A percentile compares a stretch with the other conserved stretches of the same genome.
Conservation (phyloP, 202 grass and related monocot genomes). For the Panicum hallii region DNA sequence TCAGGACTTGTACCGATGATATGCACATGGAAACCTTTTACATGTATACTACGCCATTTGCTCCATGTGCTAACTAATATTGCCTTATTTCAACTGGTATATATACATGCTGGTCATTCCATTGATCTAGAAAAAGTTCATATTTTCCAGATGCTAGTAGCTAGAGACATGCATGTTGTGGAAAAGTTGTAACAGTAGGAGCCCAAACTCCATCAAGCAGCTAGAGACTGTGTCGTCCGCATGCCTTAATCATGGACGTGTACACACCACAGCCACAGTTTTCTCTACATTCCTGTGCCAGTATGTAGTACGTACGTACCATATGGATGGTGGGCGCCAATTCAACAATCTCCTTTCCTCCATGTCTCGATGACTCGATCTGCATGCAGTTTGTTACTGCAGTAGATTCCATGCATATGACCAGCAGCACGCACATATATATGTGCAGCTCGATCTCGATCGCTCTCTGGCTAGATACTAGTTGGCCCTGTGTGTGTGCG, state of each 20-base stretch:
- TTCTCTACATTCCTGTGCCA: slow-evolving; percentile 10
- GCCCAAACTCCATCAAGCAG: not conserved
- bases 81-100: not conserved
- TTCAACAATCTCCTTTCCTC: too few relatives aligned
- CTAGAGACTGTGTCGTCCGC: not conserved
- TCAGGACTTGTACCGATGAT: slow-evolving; percentile 38
- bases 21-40: slow-evolving; percentile 24
- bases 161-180: too few relatives aligned
- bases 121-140: too few relatives aligned
- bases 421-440: too few relatives aligned
- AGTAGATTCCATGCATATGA: slow-evolving; percentile 22
- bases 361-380: not conserved
- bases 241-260: not conserved
- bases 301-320: too few relatives aligned
- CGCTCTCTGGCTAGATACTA: too few relatives aligned
- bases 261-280: not conserved
- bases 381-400: slow-evolving; percentile 30
- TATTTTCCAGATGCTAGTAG: not conserved
- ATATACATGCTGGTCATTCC: not conserved
- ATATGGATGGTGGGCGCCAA: not conserved
- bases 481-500: too few relatives aligned
- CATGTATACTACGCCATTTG: not conserved
- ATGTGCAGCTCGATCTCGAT: too few relatives aligned
- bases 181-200: not conserved
- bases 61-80: too few relatives aligned